Base-by-base conservation (phyloP, 345 rosid species). In the Clarkia xantiana region DNA sequence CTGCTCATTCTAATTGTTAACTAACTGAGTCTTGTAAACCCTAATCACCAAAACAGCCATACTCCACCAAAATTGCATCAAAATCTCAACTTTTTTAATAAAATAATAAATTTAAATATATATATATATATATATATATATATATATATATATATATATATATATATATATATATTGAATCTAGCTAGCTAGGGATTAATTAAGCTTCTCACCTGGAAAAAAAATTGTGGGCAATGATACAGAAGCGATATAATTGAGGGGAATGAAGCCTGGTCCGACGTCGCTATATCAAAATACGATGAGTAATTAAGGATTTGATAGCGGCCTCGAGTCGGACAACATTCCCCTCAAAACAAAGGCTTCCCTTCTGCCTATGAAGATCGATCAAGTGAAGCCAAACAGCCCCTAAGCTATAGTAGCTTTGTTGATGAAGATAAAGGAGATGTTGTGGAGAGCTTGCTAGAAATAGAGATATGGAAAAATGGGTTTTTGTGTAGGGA, bases 201-300 rank as follows among this genome's bases (percentile, higher is more conserved):
- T n/a, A n/a, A n/a, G n/a, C n/a, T n/a, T n/a, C n/a, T n/a, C n/a
- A n/a, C n/a, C n/a, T n/a, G n/a, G n/a, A n/a, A n/a, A n/a, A n/a
- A n/a, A n/a, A n/a, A n/a, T n/a, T n/a, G n/a, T n/a, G n/a, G n/a
- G n/a, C n/a, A n/a, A n/a, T n/a, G n/a, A n/a, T n/a, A n/a, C n/a
- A n/a, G n/a, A n/a, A n/a, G n/a, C n/a, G n/a, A n/a, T n/a, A 43
- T 50, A 66, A 70, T 75, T 84, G 84, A 63, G 90, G 84, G 94
- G 94, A 81, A 84, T 81, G 94, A 84, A 84, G 94, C 90, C 94
- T 84, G 94, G 94, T 84, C 94, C 94, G 94, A 84, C 55, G 78
- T 58, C 62, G 47, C 36, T 43, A n/a, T n/a, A n/a, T n/a, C n/a
- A n/a, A 10, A 8, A 13, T 11, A 12, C 38, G 2, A 14, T 46